Percentiles rank a stretch among this genome's conserved stretches.
phyloP scores from a whole-genome alignment of 768 basidiomycete species.

The Tylopilus rubrobrunneus region DNA sequence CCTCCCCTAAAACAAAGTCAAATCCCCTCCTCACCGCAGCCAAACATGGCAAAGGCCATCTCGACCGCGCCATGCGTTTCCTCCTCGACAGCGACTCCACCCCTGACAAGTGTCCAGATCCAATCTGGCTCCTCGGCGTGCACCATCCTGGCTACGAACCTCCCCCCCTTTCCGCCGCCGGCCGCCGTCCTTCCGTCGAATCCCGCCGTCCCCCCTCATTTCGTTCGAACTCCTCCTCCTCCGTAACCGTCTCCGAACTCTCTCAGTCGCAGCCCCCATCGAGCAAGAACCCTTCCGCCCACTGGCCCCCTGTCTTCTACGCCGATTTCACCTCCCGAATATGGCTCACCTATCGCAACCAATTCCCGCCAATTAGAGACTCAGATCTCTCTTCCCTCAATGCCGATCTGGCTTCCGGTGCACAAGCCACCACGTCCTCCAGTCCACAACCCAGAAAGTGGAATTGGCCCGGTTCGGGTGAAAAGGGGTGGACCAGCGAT shows the following conservation, averaged over 20 bases:
- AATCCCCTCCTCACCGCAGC: slow-evolving; percentile 62
- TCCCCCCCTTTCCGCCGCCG: slow-evolving; percentile 24
- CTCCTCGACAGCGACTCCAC: slow-evolving; percentile 87
- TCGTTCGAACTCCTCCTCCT: slow-evolving; percentile 42
- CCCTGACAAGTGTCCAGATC: slow-evolving; percentile 76
- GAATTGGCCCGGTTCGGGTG: slow-evolving; percentile 59
- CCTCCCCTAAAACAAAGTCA: slow-evolving; percentile 42
- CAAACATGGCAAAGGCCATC: slow-evolving; percentile 68
- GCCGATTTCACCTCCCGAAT: slow-evolving; percentile 83
- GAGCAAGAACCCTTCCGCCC: slow-evolving; percentile 29
- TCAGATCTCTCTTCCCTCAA: slow-evolving; percentile 44
- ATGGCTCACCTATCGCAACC: slow-evolving; percentile 90
- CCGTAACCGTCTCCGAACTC: slow-evolving; percentile 31
- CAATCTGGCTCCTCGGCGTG: slow-evolving; percentile 89
- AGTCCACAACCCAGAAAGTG: slow-evolving; percentile 52
- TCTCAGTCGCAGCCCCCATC: slow-evolving; percentile 37
- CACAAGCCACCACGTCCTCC: slow-evolving; percentile 33
- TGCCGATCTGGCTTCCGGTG: slow-evolving; percentile 27
- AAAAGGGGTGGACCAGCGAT: slow-evolving; percentile 82
- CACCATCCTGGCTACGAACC: slow-evolving; percentile 73
- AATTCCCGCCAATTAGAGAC: slow-evolving; percentile 79
- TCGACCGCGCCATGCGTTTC: slow-evolving; percentile 84
- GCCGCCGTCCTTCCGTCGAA: slow-evolving; percentile 38
- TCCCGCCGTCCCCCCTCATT: slow-evolving; percentile 42
- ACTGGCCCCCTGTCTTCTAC: slow-evolving; percentile 84